A percentile compares a stretch with the other conserved stretches of the same genome.
Conservation (phyloP, 2,329 filamentous ascomycete species). For the Colletotrichum melonis region DNA sequence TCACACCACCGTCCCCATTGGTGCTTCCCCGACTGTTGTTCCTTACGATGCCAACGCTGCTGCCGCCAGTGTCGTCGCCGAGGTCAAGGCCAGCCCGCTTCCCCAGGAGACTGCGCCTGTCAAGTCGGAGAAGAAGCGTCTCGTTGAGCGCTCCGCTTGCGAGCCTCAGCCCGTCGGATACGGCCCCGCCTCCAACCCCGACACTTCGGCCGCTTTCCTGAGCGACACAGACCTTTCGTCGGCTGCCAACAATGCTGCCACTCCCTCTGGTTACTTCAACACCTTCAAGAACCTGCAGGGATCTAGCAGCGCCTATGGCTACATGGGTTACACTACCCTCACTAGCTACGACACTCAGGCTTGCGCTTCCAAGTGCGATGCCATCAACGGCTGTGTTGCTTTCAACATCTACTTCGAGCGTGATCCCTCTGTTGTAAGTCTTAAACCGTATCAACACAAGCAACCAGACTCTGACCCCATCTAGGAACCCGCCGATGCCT, state of each 20-base stretch:
- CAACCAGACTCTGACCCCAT: background rate
- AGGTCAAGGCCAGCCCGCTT: conserved; percentile 7
- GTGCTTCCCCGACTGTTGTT: background rate
- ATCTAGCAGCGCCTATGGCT: conserved; percentile 8
- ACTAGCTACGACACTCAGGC: conserved; percentile 8
- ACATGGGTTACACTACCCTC: conserved; percentile 19
- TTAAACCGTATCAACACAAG: background rate
- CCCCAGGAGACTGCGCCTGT: background rate
- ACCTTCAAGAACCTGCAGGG: conserved; percentile 24
- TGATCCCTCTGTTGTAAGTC: background rate
- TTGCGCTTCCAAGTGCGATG: conserved; percentile 19
- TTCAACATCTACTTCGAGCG: background rate
- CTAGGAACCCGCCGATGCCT: background rate
- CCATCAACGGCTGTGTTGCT: conserved; percentile 18
- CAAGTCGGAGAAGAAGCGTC: background rate
- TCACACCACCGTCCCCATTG: background rate
- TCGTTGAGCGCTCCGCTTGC: background rate
- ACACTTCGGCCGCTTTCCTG: background rate
- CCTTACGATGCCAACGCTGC: background rate
- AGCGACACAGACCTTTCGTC: background rate
- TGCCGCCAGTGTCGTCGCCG: background rate
- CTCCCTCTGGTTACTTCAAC: conserved; percentile 11
- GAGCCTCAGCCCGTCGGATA: background rate
- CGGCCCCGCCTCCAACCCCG: background rate
- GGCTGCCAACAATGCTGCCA: conserved; percentile 4